These are phyloP conservation scores for Coemansia sp. DNA, from an alignment of 192 early-diverging fungal genomes.

Conservation along the genomic window DNA sequence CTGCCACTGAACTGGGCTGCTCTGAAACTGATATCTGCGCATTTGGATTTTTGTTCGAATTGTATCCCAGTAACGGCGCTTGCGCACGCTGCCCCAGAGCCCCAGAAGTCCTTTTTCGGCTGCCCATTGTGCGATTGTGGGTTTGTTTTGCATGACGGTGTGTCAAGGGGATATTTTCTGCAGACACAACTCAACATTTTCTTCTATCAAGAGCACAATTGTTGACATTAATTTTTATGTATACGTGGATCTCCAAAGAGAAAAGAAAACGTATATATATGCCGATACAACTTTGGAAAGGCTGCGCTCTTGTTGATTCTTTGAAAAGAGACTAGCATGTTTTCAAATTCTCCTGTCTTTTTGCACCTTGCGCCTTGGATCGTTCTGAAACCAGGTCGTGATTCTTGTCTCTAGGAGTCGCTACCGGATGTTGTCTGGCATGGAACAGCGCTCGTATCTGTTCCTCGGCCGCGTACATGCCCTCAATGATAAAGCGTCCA, in stretches of 20 bases:
- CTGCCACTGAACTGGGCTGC: conserved; percentile 33
- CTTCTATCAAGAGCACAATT: not conserved
- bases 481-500: conserved; percentile 42
- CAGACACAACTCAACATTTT: not conserved
- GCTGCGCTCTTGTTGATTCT: no score
- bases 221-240: no score
- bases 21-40: conserved; percentile 47
- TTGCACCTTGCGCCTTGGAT: not conserved
- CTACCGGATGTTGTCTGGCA: not conserved
- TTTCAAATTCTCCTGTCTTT: not conserved
- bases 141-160: not conserved
- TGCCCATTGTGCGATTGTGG: not conserved
- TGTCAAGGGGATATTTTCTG: not conserved
- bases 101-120: not conserved
- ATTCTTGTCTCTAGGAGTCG: not conserved
- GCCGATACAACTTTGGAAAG: no score
- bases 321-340: not conserved
- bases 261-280: no score
- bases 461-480: conserved; percentile 38
- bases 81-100: not conserved
- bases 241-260: no score
- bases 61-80: conserved; percentile 3
- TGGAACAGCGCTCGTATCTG: conserved; percentile 6
- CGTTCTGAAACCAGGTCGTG: not conserved
- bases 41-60: conserved; percentile 50